Conservation (phyloP, 495 filamentous ascomycete genomes). For the Podospora bellae-mahoneyi region DNA sequence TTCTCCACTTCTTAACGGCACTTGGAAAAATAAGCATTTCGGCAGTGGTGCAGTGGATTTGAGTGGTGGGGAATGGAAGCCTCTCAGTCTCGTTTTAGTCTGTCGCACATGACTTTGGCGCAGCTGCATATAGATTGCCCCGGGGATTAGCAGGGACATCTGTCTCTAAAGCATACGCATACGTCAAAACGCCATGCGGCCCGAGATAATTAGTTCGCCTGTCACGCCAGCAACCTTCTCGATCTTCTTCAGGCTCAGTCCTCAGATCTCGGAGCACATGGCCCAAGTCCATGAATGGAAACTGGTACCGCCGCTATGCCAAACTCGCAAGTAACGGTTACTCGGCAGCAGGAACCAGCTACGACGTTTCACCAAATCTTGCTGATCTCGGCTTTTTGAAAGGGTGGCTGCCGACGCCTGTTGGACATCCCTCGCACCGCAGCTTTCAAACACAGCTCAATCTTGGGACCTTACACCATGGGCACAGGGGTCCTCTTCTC, state of each 20-base stretch:
- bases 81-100: not conserved
- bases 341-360: not conserved
- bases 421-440: slow-evolving; percentile 7
- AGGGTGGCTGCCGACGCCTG: not conserved
- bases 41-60: not conserved
- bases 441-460: slow-evolving; percentile 6
- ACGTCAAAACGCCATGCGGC: not conserved
- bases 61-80: not conserved
- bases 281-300: not conserved
- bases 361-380: not conserved
- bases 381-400: not conserved
- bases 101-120: not conserved
- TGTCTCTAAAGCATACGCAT: not conserved
- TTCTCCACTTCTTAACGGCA: not conserved
- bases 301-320: not conserved
- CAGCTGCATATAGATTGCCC: too few species aligned
- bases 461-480: not conserved
- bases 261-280: not conserved
- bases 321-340: not conserved
- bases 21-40: not conserved
- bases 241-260: not conserved
- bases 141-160: not conserved
- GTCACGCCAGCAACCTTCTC: not conserved
- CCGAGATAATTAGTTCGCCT: too few species aligned
- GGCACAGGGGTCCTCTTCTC: not conserved